Evolutionary conservation across 768 basidiomycete species (phyloP), one percentile per base, ranked within the genome.

Genomic region (Suillus spraguei): DNA sequence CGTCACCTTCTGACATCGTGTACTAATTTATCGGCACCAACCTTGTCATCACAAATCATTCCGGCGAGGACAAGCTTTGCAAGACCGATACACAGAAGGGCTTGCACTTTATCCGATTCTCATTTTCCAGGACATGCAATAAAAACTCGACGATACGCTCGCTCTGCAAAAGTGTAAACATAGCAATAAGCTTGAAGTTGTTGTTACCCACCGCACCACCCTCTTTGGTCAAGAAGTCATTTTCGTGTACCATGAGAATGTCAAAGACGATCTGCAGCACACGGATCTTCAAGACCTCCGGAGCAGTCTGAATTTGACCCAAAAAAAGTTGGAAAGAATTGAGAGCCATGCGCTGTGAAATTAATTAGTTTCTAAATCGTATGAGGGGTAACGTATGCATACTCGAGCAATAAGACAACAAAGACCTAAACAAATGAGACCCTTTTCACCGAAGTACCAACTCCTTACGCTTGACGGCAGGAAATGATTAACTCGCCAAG

Each of bases 401-500:
- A 73, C 71, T 66, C 69, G 68, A 80, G 91, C 93, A 69, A 95
- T 92, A 42, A 93, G 82, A 71, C 86, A 91, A 68, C 88, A 91
- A 16, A 94, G 70, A 0, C 90, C 91, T 10, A 93, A 78, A 52
- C 85, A 84, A 44, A 88, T 78, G n/a, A 92, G 71, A 3, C 88
- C 91, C 62, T 85, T 82, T 71, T 90, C 86, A 28, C 86, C n/a
- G 79, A 33, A 92, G 78, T 2, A 65, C 64, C 6, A 92, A 81
- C 68, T 97, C 94, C 76, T 96, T 96, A 60, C 93, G 86, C 71
- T 90, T 88, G 50, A 98, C 92, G 5, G 93, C 87, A 3, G 97
- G 97, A 38, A n/a, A 97, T 86, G 70, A 98, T 94, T 20, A 99
- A 80, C 68, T 98, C 94, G 11, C 92, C 80, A 74, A 87, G 71